Conservation (phyloP, 306 rosid species). For the Vigna unguiculata region DNA sequence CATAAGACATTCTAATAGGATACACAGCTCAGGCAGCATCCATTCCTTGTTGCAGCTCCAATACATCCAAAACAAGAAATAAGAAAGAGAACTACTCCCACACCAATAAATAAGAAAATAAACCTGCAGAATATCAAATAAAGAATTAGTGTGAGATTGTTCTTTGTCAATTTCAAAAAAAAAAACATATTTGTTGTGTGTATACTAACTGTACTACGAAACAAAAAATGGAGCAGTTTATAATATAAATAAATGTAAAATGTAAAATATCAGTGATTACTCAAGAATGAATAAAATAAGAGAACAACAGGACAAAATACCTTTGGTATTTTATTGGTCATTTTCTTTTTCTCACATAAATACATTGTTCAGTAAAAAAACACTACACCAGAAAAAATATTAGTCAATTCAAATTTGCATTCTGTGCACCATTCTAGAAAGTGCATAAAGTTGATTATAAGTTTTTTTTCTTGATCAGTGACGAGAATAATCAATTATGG, state of each 20-base stretch:
- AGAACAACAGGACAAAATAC: background rate
- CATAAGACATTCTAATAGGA: conserved; percentile 60
- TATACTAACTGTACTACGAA: background rate
- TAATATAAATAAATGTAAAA: background rate
- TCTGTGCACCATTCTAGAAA: conserved; percentile 10
- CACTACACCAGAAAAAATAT: conserved; percentile 10
- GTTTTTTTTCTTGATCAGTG: background rate
- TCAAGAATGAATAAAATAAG: conserved; percentile 16
- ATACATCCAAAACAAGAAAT: conserved; percentile 91
- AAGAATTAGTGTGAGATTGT: conserved; percentile 39
- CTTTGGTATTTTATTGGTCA: background rate
- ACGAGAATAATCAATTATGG: background rate
- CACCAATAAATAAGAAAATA: conserved; percentile 83
- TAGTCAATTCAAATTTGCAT: conserved; percentile 25
- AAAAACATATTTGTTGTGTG: background rate
- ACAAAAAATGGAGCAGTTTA: background rate
- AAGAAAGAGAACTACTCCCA: conserved; percentile 76
- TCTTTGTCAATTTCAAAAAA: conserved; percentile 21
- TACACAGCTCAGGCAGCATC: conserved; percentile 95
- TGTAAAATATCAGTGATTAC: conserved; percentile 16
- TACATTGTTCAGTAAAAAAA: background rate
- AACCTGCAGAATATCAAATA: conserved; percentile 72
- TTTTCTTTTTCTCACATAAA: conserved; percentile 21
- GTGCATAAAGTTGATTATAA: background rate
- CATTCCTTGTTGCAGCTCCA: conserved; percentile 74